Evolutionary conservation across 768 basidiomycete species (phyloP).

Genomic region (Phlegmacium glaucopus): DNA sequence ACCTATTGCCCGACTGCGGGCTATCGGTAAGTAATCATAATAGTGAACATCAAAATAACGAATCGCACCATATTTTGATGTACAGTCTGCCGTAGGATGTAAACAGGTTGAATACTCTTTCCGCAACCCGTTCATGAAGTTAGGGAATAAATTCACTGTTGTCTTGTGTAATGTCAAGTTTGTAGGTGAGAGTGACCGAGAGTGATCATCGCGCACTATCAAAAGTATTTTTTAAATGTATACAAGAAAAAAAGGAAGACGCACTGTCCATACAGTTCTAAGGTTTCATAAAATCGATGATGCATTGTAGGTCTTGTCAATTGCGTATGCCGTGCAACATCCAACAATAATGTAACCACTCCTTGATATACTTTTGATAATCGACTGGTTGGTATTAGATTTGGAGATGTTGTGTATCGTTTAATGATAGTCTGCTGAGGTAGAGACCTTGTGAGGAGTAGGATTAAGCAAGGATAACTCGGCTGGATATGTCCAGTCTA

Average conservation of each 20-base stretch:
- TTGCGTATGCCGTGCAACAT: slow-evolving; percentile 36
- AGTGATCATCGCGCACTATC: slow-evolving; percentile 65
- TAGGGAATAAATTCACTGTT: slow-evolving; percentile 72
- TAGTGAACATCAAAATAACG: neutral
- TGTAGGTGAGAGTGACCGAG: slow-evolving; percentile 88
- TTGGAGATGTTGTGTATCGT: neutral
- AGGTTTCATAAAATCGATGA: slow-evolving; percentile 52
- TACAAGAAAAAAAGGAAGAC: slow-evolving; percentile 12
- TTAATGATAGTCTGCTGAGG: too few species aligned
- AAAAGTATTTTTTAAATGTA: too few species aligned
- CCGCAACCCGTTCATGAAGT: slow-evolving; percentile 82
- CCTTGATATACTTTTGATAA: slow-evolving; percentile 16
- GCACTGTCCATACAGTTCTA: slow-evolving; percentile 49
- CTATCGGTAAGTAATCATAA: neutral
- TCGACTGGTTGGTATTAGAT: neutral
- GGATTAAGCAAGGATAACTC: too few species aligned
- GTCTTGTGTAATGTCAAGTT: slow-evolving; percentile 77
- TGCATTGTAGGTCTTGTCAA: slow-evolving; percentile 56
- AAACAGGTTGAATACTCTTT: slow-evolving; percentile 71
- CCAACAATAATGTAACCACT: slow-evolving; percentile 35
- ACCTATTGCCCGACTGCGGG: slow-evolving; percentile 66
- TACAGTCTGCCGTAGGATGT: slow-evolving; percentile 82
- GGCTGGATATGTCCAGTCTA: too few species aligned
- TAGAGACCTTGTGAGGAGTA: too few species aligned
- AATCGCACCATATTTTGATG: slow-evolving; percentile 66